A percentile compares a stretch with the other conserved stretches of the same genome.
Evolutionary conservation across 148 eudicot species (phyloP).

Genomic region (Rheum nobile): DNA sequence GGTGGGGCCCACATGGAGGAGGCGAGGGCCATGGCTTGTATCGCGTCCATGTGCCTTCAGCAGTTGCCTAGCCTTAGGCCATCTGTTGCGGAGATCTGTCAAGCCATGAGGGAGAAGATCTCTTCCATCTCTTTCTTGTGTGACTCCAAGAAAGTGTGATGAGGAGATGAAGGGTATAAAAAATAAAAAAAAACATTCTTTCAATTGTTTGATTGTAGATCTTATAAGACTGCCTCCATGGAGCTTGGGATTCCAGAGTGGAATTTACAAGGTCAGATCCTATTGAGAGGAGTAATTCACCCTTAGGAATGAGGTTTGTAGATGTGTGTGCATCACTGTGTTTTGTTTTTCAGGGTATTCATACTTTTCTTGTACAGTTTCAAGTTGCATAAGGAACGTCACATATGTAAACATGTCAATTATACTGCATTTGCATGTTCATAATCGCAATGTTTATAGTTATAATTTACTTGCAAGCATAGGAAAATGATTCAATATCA

Average conservation of each 20-base stretch:
- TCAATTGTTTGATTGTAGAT: neutral
- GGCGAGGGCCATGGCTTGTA: constrained; percentile 25
- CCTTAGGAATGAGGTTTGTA: neutral
- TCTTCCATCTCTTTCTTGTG: constrained; percentile 14
- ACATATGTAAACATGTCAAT: neutral
- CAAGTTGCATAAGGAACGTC: neutral
- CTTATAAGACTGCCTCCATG: constrained; percentile 1
- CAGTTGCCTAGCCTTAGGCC: constrained; percentile 59
- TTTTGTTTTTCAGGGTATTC: neutral
- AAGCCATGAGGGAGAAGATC: constrained; percentile 28
- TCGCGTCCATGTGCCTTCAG: constrained; percentile 38
- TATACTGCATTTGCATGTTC: neutral
- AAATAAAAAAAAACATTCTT: neutral
- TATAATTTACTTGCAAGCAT: too few relatives aligned
- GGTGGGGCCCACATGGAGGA: constrained; percentile 27
- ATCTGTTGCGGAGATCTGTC: constrained; percentile 38
- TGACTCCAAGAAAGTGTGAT: constrained; percentile 2
- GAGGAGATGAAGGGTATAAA: too few relatives aligned
- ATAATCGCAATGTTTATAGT: neutral
- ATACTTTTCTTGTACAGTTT: neutral
- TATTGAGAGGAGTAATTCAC: constrained; percentile 1
- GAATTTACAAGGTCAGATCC: neutral
- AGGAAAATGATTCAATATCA: neutral
- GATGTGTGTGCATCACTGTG: neutral
- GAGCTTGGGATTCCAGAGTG: constrained; percentile 1